These are phyloP conservation scores for Aspergillus heteromorphus DNA, from an alignment of 495 filamentous ascomycete species.

Conservation along the genomic window DNA sequence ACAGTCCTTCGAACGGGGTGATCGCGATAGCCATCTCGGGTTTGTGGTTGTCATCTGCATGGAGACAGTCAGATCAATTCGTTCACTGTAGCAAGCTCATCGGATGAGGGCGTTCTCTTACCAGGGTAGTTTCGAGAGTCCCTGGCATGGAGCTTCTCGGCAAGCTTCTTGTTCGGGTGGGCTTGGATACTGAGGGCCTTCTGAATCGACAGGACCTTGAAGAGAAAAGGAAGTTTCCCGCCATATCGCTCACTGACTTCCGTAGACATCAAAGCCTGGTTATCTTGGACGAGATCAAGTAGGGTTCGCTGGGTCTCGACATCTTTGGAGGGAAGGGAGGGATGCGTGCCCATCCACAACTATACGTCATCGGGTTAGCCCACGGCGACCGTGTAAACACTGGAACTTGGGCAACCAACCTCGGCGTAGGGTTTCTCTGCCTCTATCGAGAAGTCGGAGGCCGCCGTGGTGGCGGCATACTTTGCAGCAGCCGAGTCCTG, in stretches of 20 bases:
- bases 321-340: slow-evolving; percentile 89
- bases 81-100: background rate
- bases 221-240: slow-evolving; percentile 84
- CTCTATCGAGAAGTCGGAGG: slow-evolving; percentile 66
- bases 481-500: slow-evolving; percentile 66
- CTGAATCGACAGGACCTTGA: slow-evolving; percentile 91
- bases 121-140: slow-evolving; percentile 92
- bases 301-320: slow-evolving; percentile 76
- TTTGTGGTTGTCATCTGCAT: slow-evolving; percentile 92
- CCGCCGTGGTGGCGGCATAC: slow-evolving; percentile 72
- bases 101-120: slow-evolving; percentile 17
- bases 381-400: slow-evolving; percentile 6
- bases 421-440: slow-evolving; percentile 80
- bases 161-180: slow-evolving; percentile 96
- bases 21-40: slow-evolving; percentile 98
- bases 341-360: slow-evolving; percentile 99
- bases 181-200: slow-evolving; percentile 97
- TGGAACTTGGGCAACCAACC: slow-evolving; percentile 41
- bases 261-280: slow-evolving; percentile 69
- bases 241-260: slow-evolving; percentile 68
- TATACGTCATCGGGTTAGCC: slow-evolving; percentile 28
- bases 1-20: slow-evolving; percentile 91
- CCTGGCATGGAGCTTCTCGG: slow-evolving; percentile 75
- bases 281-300: slow-evolving; percentile 84
- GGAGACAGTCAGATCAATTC: background rate